Conservation (phyloP, 2,329 filamentous ascomycete genomes). For the Colletotrichum graminicola region DNA sequence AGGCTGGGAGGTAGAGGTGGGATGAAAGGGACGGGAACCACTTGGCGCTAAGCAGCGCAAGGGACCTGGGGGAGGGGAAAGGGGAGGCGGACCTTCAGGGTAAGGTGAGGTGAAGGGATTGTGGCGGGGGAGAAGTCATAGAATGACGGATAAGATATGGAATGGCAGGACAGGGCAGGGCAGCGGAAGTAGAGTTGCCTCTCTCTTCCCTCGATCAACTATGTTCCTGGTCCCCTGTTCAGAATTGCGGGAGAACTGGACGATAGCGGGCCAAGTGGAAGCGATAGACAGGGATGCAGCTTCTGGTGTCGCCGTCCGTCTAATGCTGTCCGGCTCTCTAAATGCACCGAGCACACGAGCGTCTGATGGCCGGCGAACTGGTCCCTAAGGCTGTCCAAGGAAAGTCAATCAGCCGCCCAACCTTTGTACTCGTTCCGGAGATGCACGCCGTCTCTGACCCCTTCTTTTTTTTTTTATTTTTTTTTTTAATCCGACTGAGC, state of each 20-base stretch:
- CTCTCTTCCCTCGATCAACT: constrained; percentile 1
- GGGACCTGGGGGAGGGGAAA: constrained; percentile 20
- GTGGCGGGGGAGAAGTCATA: constrained; percentile 3
- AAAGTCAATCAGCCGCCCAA: constrained; percentile 18
- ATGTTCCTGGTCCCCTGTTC: constrained; percentile 23
- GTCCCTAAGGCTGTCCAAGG: neutral
- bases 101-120: constrained; percentile 13
- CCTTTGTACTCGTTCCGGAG: neutral
- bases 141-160: constrained; percentile 19
- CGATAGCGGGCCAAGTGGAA: constrained; percentile 29
- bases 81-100: constrained; percentile 3
- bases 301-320: constrained; percentile 11
- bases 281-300: constrained; percentile 38
- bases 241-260: constrained; percentile 12
- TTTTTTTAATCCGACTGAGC: neutral
- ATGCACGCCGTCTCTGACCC: neutral
- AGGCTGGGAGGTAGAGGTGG: constrained; percentile 28
- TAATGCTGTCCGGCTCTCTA: constrained; percentile 5
- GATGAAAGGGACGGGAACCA: constrained; percentile 27
- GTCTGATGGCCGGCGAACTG: constrained; percentile 15
- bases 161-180: constrained; percentile 13
- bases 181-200: constrained; percentile 2
- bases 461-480: constrained; percentile 2
- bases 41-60: constrained; percentile 22
- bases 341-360: neutral